Conservation (phyloP, 495 filamentous ascomycete species). For the Pseudoneurospora amorphoporcata region DNA sequence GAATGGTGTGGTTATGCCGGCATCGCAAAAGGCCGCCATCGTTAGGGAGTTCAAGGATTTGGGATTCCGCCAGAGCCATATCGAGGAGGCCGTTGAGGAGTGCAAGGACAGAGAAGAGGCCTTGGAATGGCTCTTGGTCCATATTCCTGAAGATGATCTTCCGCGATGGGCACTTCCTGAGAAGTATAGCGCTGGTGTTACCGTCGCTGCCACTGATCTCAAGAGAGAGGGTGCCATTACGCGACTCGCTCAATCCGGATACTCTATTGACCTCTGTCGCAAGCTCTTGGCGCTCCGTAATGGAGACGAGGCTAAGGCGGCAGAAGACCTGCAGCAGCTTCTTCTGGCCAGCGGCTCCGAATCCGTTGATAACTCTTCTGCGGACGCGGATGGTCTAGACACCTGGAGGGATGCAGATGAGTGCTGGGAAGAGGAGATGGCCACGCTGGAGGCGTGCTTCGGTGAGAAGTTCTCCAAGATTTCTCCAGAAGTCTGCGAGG, state of each 20-base stretch:
- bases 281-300: slow-evolving; percentile 55
- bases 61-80: slow-evolving; percentile 78
- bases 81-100: slow-evolving; percentile 75
- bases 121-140: slow-evolving; percentile 83
- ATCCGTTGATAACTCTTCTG: not conserved
- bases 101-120: slow-evolving; percentile 92
- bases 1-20: slow-evolving; percentile 52
- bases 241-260: slow-evolving; percentile 71
- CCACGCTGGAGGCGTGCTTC: slow-evolving; percentile 72
- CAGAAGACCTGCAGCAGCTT: slow-evolving; percentile 64
- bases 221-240: slow-evolving; percentile 70
- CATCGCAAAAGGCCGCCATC: slow-evolving; percentile 44
- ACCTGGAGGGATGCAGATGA: slow-evolving; percentile 38
- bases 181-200: slow-evolving; percentile 78
- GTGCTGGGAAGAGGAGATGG: slow-evolving; percentile 79
- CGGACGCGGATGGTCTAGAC: slow-evolving; percentile 20
- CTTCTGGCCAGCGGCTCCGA: slow-evolving; percentile 41
- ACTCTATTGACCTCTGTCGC: slow-evolving; percentile 71
- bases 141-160: slow-evolving; percentile 93
- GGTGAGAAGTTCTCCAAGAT: slow-evolving; percentile 48
- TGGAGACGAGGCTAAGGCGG: slow-evolving; percentile 69
- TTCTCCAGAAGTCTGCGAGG: slow-evolving; percentile 51
- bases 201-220: slow-evolving; percentile 68
- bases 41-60: slow-evolving; percentile 63
- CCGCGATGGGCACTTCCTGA: slow-evolving; percentile 85